Conservation (phyloP, 2,329 filamentous ascomycete species). For the Arthrobotrys musiformis region DNA sequence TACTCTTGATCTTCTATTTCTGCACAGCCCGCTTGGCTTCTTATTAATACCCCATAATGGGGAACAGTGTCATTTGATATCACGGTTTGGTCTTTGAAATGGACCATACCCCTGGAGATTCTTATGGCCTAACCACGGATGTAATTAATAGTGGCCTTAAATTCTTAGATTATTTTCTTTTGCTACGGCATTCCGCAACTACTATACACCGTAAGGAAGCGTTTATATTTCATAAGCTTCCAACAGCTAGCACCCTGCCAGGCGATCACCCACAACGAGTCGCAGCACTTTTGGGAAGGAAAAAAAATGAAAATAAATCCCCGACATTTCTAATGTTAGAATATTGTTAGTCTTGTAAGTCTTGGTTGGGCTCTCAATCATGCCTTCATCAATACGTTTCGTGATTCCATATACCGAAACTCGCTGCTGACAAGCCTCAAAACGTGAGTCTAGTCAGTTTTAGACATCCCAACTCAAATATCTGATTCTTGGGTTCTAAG, state of each 20-base stretch:
- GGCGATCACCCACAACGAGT: constrained; percentile 45
- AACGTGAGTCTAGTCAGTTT: constrained; percentile 33
- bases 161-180: constrained; percentile 31
- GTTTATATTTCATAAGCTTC: constrained; percentile 54
- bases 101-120: constrained; percentile 38
- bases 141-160: constrained; percentile 19
- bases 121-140: constrained; percentile 31
- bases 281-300: constrained; percentile 31
- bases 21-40: constrained; percentile 51
- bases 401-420: constrained; percentile 49
- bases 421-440: constrained; percentile 51
- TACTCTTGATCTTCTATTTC: constrained; percentile 18
- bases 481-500: constrained; percentile 18
- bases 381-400: constrained; percentile 18
- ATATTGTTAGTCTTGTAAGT: constrained; percentile 49
- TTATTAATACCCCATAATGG: constrained; percentile 23
- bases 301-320: constrained; percentile 19
- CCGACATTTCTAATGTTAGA: constrained; percentile 54
- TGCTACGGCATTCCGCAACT: constrained; percentile 34
- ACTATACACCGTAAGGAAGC: no score
- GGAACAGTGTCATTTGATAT: constrained; percentile 49
- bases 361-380: constrained; percentile 10
- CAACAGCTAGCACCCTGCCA: constrained; percentile 46
- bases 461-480: constrained; percentile 44
- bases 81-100: constrained; percentile 13